Conservation (phyloP, 2,329 filamentous ascomycete genomes). For the Aspergillus niger region DNA sequence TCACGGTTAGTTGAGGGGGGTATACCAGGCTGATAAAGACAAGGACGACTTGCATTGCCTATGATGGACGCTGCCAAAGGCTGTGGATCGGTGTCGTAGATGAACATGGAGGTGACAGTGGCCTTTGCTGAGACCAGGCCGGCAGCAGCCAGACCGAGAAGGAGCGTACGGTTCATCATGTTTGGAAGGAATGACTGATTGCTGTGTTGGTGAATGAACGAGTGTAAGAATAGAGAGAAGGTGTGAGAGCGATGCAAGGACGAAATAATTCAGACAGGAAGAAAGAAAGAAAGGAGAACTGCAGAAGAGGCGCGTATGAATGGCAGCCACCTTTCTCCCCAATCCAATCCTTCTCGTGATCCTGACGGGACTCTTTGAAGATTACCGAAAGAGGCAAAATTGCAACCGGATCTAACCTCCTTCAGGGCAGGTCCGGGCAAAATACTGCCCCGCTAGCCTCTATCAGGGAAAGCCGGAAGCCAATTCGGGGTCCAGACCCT, state of each 20-base stretch:
- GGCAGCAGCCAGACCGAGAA: slow-evolving; percentile 21
- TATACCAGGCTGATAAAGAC: background rate
- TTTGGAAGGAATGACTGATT: background rate
- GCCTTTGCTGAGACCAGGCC: slow-evolving; percentile 23
- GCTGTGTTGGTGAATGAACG: background rate
- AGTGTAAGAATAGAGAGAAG: background rate
- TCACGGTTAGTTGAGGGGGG: background rate
- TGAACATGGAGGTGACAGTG: slow-evolving; percentile 29
- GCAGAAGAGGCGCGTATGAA: background rate
- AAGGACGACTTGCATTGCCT: slow-evolving; percentile 21
- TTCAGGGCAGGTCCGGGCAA: too few relatives aligned
- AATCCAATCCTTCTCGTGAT: background rate
- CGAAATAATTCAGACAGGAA: background rate
- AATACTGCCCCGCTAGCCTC: too few relatives aligned
- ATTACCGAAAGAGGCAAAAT: too few relatives aligned
- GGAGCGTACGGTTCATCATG: slow-evolving; percentile 18
- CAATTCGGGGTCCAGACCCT: too few relatives aligned
- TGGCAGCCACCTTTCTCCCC: too few relatives aligned
- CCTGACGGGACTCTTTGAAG: background rate
- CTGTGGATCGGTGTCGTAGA: slow-evolving; percentile 26
- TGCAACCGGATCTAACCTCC: too few relatives aligned
- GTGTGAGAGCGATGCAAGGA: background rate
- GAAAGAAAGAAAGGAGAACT: background rate
- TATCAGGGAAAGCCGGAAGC: too few relatives aligned
- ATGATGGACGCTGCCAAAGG: slow-evolving; percentile 30